Percentiles rank a stretch among this genome's conserved stretches.
These are phyloP conservation scores for Curvularia verruculosa DNA, from an alignment of 2,329 filamentous ascomycete genomes.

Conservation along the genomic window DNA sequence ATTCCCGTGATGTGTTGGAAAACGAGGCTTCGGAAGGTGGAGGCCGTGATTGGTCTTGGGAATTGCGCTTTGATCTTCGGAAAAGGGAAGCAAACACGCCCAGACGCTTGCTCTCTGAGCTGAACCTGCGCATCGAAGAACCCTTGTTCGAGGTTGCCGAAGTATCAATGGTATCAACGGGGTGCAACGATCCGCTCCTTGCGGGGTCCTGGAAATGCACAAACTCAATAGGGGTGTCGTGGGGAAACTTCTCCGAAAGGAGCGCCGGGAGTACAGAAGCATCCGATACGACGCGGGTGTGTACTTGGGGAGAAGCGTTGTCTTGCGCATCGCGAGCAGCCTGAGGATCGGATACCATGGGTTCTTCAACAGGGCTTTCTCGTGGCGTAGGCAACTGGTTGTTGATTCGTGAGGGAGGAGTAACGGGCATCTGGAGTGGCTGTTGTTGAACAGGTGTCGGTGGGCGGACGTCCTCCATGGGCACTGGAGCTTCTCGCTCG, in stretches of 20 bases:
- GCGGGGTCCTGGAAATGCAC: constrained; percentile 39
- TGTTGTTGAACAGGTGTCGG: constrained; percentile 45
- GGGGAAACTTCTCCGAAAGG: constrained; percentile 49
- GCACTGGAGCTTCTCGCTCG: constrained; percentile 62
- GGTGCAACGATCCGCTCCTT: constrained; percentile 42
- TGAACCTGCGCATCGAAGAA: constrained; percentile 34
- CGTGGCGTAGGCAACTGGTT: constrained; percentile 46
- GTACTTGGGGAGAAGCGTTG: constrained; percentile 55
- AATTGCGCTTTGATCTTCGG: constrained; percentile 63
- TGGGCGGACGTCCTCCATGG: constrained; percentile 57
- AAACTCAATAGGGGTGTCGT: constrained; percentile 50
- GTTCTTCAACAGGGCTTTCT: constrained; percentile 54
- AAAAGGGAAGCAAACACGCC: constrained; percentile 65
- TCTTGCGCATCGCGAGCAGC: constrained; percentile 57
- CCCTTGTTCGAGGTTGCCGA: constrained; percentile 34
- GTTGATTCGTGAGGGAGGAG: constrained; percentile 28
- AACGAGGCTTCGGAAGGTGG: constrained; percentile 73
- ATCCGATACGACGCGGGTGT: constrained; percentile 56
- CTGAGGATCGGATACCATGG: constrained; percentile 57
- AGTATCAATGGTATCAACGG: constrained; percentile 42
- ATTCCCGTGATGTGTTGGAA: constrained; percentile 88
- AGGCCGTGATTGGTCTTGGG: constrained; percentile 57
- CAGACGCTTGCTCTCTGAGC: constrained; percentile 46
- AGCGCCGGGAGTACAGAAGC: constrained; percentile 61
- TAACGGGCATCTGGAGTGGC: constrained; percentile 25